Base-by-base conservation (phyloP, 441 rosid genomes). In the Populus hybrid region DNA sequence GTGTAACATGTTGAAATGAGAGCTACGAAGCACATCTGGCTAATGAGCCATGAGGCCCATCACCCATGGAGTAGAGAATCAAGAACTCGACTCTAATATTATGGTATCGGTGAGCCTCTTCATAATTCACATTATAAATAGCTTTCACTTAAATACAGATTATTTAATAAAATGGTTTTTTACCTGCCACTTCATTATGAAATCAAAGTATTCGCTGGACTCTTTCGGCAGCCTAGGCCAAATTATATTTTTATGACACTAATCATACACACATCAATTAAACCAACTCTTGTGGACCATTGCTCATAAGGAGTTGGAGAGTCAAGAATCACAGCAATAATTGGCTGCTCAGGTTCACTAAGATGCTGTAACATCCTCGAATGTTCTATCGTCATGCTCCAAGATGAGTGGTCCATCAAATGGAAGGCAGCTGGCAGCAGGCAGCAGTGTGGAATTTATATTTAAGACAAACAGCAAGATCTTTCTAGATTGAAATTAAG, bases 181-280 rank as follows among this genome's bases (percentile, higher is more conserved):
- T 28, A 12, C 57, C 6, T 14, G 4, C 20, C 57, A 3, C 57
- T 57, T 6, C 63, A 57, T 18, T 57, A 57, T 57, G 21, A 57
- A 57, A 57, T 57, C 63, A 14, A 46, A 46, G 57, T 0, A 46
- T 46, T 20, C 46, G 30, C 16, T 46, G 35, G 35, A 61, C 61
- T 73, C 69, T 35, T 32, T 30, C 70, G 6, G 28, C 34, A 34
- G 28, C 10, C 69, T 12, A 42, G 20, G 23, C 63, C 23, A 57
- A n/a, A 20, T 57, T 57, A 57, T 57, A 20, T 57, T 40, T 28
- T 9, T 12, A 54, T 67, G 69, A 26, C 26, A 42, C 79, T 34
- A 76, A 76, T 80, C 70, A 76, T 68, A 18, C 36, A 76, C 70
- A 32, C 79, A 40, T 76, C 77, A 34, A 74, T 24, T 9, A 24